Conservation (phyloP, 2,329 filamentous ascomycete genomes). For the Pestalotiopsis fici region DNA sequence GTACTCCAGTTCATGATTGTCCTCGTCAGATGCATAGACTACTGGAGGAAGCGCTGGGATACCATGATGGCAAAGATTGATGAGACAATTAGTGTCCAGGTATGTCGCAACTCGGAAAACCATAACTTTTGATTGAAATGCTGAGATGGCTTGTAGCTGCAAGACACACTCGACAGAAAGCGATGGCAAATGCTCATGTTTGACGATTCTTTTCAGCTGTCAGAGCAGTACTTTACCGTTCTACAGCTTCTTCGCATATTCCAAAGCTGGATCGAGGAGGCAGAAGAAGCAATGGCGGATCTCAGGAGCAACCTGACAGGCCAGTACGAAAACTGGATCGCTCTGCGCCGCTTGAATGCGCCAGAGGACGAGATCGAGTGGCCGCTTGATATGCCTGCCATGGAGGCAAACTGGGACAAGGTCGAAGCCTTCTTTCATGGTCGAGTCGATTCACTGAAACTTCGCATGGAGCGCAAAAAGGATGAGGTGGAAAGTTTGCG, state of each 20-base stretch:
- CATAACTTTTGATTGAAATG: background rate
- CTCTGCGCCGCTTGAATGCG: slow-evolving; percentile 2
- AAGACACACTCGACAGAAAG: slow-evolving; percentile 12
- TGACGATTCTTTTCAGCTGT: slow-evolving; percentile 15
- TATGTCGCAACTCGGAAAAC: background rate
- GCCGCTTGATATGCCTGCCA: slow-evolving; percentile 5
- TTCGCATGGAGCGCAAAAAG: slow-evolving; percentile 13
- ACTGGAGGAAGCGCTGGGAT: slow-evolving; percentile 14
- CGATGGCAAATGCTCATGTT: slow-evolving; percentile 16
- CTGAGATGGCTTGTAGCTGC: background rate
- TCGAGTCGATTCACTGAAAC: slow-evolving; percentile 7
- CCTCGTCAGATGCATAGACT: slow-evolving; percentile 6
- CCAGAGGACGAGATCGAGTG: slow-evolving; percentile 8
- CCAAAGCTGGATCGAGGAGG: slow-evolving; percentile 15
- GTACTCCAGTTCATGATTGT: slow-evolving; percentile 11
- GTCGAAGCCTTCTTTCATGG: slow-evolving; percentile 7
- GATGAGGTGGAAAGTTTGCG: slow-evolving; percentile 16
- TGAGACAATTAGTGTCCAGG: slow-evolving; percentile 14
- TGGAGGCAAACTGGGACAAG: slow-evolving; percentile 6
- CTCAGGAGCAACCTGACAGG: slow-evolving; percentile 7
- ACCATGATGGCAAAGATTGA: slow-evolving; percentile 14
- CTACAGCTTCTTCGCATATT: slow-evolving; percentile 16
- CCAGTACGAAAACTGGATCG: slow-evolving; percentile 9
- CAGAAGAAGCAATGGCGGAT: slow-evolving; percentile 8
- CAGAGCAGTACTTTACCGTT: slow-evolving; percentile 16